These are phyloP conservation scores for Chalciporus pseudorubinellus DNA, from an alignment of 768 basidiomycete species.

Conservation along the genomic window DNA sequence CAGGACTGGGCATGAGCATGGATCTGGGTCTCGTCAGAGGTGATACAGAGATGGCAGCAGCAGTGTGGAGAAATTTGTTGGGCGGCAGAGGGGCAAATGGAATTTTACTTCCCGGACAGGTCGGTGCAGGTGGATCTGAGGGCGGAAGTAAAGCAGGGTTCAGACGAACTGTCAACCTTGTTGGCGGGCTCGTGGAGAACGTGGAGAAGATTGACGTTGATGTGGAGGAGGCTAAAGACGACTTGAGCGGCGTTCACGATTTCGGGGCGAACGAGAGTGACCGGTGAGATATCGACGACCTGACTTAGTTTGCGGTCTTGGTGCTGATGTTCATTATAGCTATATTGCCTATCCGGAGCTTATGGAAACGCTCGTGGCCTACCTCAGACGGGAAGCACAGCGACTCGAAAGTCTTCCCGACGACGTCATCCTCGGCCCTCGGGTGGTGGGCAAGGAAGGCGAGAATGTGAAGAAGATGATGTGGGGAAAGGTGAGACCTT, in stretches of 20 bases:
- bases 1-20: conserved; percentile 73
- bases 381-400: conserved; percentile 68
- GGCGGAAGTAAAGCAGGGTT: conserved; percentile 30
- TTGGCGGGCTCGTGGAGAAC: conserved; percentile 61
- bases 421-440: conserved; percentile 33
- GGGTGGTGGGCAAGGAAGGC: conserved; percentile 32
- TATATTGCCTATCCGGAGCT: conserved; percentile 74
- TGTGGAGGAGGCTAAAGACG: conserved; percentile 59
- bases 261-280: conserved; percentile 52
- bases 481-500: conserved; percentile 28
- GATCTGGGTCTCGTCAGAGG: conserved; percentile 74
- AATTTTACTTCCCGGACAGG: conserved; percentile 40
- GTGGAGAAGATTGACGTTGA: conserved; percentile 56
- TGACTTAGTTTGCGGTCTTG: not conserved
- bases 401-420: conserved; percentile 61
- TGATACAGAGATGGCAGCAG: conserved; percentile 82
- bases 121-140: conserved; percentile 6
- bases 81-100: conserved; percentile 80
- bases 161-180: conserved; percentile 67
- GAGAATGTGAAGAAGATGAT: conserved; percentile 29
- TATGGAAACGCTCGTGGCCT: conserved; percentile 67
- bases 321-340: conserved; percentile 37
- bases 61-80: conserved; percentile 90
- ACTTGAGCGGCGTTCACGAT: conserved; percentile 71
- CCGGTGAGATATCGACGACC: conserved; percentile 17